Evolutionary conservation across 345 rosid species (phyloP), one percentile per base, ranked within the genome.

Genomic region (Euclidium syriacum): DNA sequence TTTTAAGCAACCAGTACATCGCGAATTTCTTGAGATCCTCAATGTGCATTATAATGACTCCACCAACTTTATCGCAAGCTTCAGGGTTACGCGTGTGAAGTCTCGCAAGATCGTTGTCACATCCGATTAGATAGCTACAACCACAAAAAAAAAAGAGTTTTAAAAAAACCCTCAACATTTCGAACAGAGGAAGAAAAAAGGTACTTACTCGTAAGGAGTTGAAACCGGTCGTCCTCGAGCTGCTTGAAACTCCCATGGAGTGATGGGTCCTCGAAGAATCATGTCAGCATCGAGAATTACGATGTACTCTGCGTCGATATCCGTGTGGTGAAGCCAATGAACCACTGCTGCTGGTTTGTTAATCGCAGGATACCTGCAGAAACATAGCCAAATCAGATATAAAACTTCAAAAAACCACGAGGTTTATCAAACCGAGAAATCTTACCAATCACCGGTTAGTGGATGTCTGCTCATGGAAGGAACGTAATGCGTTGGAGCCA

Each of bases 401-500:
- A 2, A 8, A 47, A 35, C 53, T 23, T 22, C 19, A 16, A 33
- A 43, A 58, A n/a, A n/a, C n/a, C 10, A 27, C 2, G 2, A 44
- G 52, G 7, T 38, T 30, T 27, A 30, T n/a, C n/a, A n/a, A n/a
- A 17, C 42, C 20, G 11, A 11, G 17, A n/a, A 19, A 25, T 48
- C 69, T 78, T 84, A 87, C 99, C 99, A 94, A 70, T 94, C 97
- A 32, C 91, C 97, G 15, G 96, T 94, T 39, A 86, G 80, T 42
- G 97, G 99, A 80, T 94, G 99, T 26, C 75, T 84, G 75, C 95
- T 94, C 99, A 94, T 94, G 5, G 97, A 90, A 77, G 99, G 99
- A 56, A 94, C 99, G 63, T 90, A 79, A 64, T 94, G 99, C 8
- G 99, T 94, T 19, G 97, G 91, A 58, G 99, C 99, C 71, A 94